Percentiles rank a stretch among this genome's conserved stretches.
Evolutionary conservation across 2,329 filamentous ascomycete genomes (phyloP).

Genomic region (Talaromyces sp.): DNA sequence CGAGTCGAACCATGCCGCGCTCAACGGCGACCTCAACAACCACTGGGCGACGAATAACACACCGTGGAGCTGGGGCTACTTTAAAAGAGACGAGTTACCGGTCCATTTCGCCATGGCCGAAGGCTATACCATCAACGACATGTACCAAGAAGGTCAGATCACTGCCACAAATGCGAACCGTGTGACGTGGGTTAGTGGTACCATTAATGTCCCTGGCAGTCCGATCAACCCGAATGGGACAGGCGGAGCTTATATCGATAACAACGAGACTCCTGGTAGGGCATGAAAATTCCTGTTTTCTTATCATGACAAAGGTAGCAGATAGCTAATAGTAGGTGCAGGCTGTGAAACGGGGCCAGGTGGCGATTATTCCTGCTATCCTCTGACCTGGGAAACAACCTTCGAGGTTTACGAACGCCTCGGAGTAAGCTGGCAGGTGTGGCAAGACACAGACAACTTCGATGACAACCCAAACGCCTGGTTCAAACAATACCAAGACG

Average conservation of each 20-base stretch:
- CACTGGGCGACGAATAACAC: constrained; percentile 52
- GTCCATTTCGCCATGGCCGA: constrained; percentile 53
- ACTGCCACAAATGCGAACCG: constrained; percentile 51
- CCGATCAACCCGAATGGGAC: constrained; percentile 35
- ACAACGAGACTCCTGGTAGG: constrained; percentile 44
- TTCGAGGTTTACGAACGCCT: constrained; percentile 46
- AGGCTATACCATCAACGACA: constrained; percentile 51
- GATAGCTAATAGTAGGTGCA: not conserved
- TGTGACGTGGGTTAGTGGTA: constrained; percentile 47
- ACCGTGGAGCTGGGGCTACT: constrained; percentile 49
- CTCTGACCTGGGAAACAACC: constrained; percentile 50
- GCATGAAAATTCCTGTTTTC: not conserved
- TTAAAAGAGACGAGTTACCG: constrained; percentile 48
- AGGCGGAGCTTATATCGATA: constrained; percentile 47
- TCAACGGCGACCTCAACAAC: constrained; percentile 49
- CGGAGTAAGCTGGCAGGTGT: constrained; percentile 48
- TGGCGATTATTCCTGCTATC: constrained; percentile 41
- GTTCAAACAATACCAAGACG: constrained; percentile 50
- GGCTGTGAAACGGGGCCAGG: constrained; percentile 4
- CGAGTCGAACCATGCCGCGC: constrained; percentile 47
- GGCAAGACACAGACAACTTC: constrained; percentile 48
- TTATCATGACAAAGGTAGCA: not conserved
- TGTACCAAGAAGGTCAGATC: constrained; percentile 51
- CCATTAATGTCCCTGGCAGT: constrained; percentile 47
- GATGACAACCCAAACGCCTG: constrained; percentile 52